Conservation (phyloP, 352 stramenopile species). For the Phytophthora rubi region DNA sequence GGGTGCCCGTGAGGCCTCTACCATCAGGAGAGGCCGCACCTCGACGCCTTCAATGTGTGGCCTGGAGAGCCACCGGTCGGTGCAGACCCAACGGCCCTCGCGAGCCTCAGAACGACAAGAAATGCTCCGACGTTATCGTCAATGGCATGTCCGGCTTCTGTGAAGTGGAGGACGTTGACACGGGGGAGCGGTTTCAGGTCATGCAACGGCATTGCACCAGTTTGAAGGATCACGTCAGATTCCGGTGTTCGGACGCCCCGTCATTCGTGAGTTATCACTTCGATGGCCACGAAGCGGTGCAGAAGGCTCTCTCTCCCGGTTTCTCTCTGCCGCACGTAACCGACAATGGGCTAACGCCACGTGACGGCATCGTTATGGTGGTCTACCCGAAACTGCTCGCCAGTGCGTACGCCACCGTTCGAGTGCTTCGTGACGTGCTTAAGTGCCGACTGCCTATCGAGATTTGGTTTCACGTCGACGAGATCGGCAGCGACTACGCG, state of each 20-base stretch:
- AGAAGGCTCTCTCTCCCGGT: slow-evolving; percentile 21
- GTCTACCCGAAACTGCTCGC: slow-evolving; percentile 55
- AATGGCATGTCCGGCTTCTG: slow-evolving; percentile 47
- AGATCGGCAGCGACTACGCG: slow-evolving; percentile 30
- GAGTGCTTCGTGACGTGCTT: slow-evolving; percentile 37
- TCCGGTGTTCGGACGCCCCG: slow-evolving; percentile 49
- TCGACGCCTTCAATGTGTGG: slow-evolving; percentile 29
- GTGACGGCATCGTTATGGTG: slow-evolving; percentile 53
- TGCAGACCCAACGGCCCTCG: slow-evolving; percentile 35
- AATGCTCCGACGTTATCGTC: slow-evolving; percentile 20
- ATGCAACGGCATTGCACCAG: slow-evolving; percentile 43
- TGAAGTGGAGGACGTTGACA: slow-evolving; percentile 35
- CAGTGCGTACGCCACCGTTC: slow-evolving; percentile 44
- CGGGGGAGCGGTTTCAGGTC: slow-evolving; percentile 37
- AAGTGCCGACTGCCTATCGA: slow-evolving; percentile 55
- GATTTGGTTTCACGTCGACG: slow-evolving; percentile 51
- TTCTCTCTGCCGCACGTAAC: slow-evolving; percentile 25
- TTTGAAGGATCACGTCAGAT: slow-evolving; percentile 36
- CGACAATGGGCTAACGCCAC: neutral
- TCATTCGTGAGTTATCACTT: slow-evolving; percentile 45
- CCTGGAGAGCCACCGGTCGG: slow-evolving; percentile 30
- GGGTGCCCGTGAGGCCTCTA: slow-evolving; percentile 7
- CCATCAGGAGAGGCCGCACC: slow-evolving; percentile 7
- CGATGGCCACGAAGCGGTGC: slow-evolving; percentile 21
- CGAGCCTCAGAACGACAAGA: slow-evolving; percentile 26